Percentiles rank a stretch among this genome's conserved stretches.
phyloP scores from a whole-genome alignment of 2,329 filamentous ascomycete species.

The Fusarium sp. region DNA sequence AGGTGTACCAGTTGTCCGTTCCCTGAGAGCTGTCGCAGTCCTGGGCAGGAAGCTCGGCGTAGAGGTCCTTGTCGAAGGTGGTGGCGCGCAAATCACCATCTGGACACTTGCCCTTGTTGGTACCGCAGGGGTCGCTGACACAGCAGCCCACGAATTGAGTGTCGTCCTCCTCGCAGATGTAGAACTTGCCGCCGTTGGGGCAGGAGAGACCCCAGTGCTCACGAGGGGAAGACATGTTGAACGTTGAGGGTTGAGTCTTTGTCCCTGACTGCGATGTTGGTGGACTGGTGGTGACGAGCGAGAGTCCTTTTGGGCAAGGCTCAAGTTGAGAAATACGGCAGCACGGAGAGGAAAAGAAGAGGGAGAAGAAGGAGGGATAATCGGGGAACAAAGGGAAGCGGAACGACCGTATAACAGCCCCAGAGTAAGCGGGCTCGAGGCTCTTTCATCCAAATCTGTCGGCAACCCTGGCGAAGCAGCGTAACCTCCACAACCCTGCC shows the following conservation, averaged over 20 bases:
- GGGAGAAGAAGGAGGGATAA: not conserved
- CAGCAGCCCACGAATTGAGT: constrained; percentile 57
- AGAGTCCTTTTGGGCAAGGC: not conserved
- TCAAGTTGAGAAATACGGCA: not conserved
- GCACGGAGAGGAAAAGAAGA: not conserved
- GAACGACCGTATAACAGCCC: constrained; percentile 4
- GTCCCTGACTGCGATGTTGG: not conserved
- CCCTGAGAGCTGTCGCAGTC: constrained; percentile 44
- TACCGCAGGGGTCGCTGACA: constrained; percentile 49
- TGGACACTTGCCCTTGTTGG: constrained; percentile 49
- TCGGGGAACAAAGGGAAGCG: not conserved
- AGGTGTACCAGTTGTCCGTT: constrained; percentile 51
- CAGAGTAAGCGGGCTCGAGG: constrained; percentile 11
- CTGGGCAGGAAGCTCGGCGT: constrained; percentile 49
- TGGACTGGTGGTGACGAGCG: not conserved
- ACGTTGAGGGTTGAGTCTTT: not conserved
- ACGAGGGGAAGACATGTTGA: constrained; percentile 30
- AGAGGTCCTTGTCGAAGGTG: constrained; percentile 48
- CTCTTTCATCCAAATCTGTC: constrained; percentile 16
- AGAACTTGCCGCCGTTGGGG: constrained; percentile 50
- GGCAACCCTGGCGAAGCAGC: not conserved
- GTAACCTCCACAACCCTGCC: not conserved
- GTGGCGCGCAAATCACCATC: constrained; percentile 42
- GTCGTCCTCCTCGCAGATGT: constrained; percentile 50
- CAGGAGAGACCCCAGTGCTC: constrained; percentile 48